Base-by-base conservation (phyloP, 1,139 yeast genomes). In the Kodamaea sp. region DNA sequence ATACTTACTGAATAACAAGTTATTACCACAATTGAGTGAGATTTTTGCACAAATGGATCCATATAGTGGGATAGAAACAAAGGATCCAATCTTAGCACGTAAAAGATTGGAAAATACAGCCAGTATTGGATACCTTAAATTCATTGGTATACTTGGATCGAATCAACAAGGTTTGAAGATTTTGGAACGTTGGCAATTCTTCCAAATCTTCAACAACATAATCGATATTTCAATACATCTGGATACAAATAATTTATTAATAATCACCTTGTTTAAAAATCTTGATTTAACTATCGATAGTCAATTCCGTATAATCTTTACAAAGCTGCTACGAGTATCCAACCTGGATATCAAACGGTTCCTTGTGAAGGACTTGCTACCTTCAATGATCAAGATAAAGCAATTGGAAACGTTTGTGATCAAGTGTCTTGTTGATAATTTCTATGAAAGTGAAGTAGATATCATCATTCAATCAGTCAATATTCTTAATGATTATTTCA, bases 21-120 rank as follows among this genome's bases (percentile, higher is more conserved):
- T 90, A 7, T 58, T 92, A 24, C 85, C 96, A 1, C 97, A 89
- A 54, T 68, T 92, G 39, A 87, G 95, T 0, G 96, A 90, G 50
- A 79, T 94, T 33, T 67, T 90, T 35, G 94, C 95, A 1, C 96
- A 89, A 59, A 72, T 87, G 20, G 95, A 86, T 51, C 92, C 94
- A 0, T 75, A 68, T 57, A 80, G 88, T 56, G 95, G 95, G 0
- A 75, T 86, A 26, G 67, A 77, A 5, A 81, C 92, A 1, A 64
- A 75, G 5, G 95, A 84, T 39, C 90, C 95, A 7, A 72, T 90
- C 4, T 77, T 92, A 44, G 78, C 88, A 1, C 71, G 69, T 35
- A 66, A 63, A 5, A 66, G 88, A 32, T 58, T 92, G 34, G 79
- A 76, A 32, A 69, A 70, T 2, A 85, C 96, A 1, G 62, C 86